Percentiles rank a stretch among this genome's conserved stretches.
Evolutionary conservation across 805 yeast genomes (phyloP).

Genomic region (Saccharomycodes ludwigii): DNA sequence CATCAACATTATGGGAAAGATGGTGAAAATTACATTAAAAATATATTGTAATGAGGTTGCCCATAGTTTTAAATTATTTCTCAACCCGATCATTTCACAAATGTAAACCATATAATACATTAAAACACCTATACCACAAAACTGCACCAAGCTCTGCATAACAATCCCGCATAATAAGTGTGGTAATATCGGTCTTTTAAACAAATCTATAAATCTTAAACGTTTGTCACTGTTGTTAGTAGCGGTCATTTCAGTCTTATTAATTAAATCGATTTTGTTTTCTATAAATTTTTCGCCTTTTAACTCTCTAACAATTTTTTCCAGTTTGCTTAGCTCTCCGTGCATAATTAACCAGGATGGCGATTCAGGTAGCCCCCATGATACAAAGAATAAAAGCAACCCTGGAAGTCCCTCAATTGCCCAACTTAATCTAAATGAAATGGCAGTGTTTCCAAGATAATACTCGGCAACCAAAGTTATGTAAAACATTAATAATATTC

Average conservation of each 20-base stretch:
- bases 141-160: constrained; percentile 31
- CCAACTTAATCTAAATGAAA: constrained; percentile 56
- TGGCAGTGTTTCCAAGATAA: constrained; percentile 28
- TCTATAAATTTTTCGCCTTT: constrained; percentile 11
- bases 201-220: constrained; percentile 1
- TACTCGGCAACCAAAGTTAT: constrained; percentile 34
- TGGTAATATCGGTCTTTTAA: background rate
- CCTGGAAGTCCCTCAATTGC: constrained; percentile 44
- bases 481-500: constrained; percentile 45
- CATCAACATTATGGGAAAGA: constrained; percentile 31
- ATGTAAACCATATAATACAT: constrained; percentile 33
- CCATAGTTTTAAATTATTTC: constrained; percentile 21
- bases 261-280: constrained; percentile 16
- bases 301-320: background rate
- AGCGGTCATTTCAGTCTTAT: no score
- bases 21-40: constrained; percentile 28
- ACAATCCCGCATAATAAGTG: constrained; percentile 18
- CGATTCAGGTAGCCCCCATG: constrained; percentile 38
- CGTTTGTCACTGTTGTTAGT: no score
- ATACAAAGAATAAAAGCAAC: constrained; percentile 28
- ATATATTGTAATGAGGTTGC: constrained; percentile 30
- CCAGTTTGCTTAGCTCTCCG: constrained; percentile 8
- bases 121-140: constrained; percentile 32
- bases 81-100: constrained; percentile 36
- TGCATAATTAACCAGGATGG: constrained; percentile 41